Percentiles rank a stretch among this genome's conserved stretches.
Conservation (phyloP, 2,329 filamentous ascomycete species). For the Gaeumannomyces tritici region DNA sequence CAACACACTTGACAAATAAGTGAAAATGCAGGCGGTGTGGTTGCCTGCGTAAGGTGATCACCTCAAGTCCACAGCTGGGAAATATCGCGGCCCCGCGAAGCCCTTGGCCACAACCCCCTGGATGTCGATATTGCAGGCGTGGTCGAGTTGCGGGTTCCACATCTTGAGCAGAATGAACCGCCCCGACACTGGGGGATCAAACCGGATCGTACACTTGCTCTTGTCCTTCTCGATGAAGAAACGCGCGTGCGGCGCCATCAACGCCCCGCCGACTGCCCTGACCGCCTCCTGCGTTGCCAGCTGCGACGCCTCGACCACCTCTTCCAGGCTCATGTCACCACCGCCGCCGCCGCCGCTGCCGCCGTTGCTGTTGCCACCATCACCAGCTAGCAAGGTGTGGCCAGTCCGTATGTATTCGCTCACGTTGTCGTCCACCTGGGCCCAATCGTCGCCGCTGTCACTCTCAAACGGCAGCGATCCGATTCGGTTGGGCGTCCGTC, state of each 20-base stretch:
- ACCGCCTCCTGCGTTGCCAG: slow-evolving; percentile 47
- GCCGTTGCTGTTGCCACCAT: slow-evolving; percentile 12
- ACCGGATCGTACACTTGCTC: slow-evolving; percentile 77
- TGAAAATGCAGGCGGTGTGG: neutral
- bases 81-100: slow-evolving; percentile 77
- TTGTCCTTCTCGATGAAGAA: slow-evolving; percentile 80
- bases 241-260: slow-evolving; percentile 64
- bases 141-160: slow-evolving; percentile 67
- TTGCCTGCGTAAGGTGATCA: slow-evolving; percentile 20
- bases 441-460: slow-evolving; percentile 27
- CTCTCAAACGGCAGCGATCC: slow-evolving; percentile 46
- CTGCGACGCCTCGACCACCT: slow-evolving; percentile 37
- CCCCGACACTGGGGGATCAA: slow-evolving; percentile 72
- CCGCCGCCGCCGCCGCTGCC: slow-evolving; percentile 4
- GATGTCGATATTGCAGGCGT: slow-evolving; percentile 71
- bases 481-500: slow-evolving; percentile 40
- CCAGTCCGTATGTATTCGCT: slow-evolving; percentile 11
- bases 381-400: neutral
- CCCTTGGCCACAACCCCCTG: slow-evolving; percentile 77
- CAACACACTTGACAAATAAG: neutral
- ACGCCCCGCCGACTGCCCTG: slow-evolving; percentile 44
- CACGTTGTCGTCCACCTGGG: slow-evolving; percentile 11
- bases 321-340: slow-evolving; percentile 22
- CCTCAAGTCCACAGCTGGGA: slow-evolving; percentile 57
- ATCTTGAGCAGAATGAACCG: slow-evolving; percentile 83